These are phyloP conservation scores for Mycena leptocephala DNA, from an alignment of 768 basidiomycete species.

Conservation along the genomic window DNA sequence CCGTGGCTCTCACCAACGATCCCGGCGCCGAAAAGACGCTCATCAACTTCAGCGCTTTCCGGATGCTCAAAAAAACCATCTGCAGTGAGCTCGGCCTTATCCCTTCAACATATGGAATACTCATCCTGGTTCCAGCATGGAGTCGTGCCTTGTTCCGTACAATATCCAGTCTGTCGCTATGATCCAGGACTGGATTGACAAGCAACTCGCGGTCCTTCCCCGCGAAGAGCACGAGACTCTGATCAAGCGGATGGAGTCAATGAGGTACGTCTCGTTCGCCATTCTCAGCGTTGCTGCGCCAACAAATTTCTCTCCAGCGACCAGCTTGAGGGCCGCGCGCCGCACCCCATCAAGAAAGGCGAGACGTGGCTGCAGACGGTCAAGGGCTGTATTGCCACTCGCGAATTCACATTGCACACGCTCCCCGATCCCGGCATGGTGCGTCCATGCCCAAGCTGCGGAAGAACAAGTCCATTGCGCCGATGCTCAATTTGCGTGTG, in stretches of 20 bases:
- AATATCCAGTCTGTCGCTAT: slow-evolving; percentile 51
- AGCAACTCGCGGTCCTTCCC: slow-evolving; percentile 38
- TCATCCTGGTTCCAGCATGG: slow-evolving; percentile 56
- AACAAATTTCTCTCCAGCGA: slow-evolving; percentile 21
- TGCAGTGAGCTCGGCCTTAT: slow-evolving; percentile 50
- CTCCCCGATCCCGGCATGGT: slow-evolving; percentile 12
- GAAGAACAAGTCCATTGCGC: slow-evolving; percentile 30
- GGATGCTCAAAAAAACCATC: slow-evolving; percentile 57
- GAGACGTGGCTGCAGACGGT: slow-evolving; percentile 29
- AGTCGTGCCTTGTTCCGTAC: slow-evolving; percentile 63
- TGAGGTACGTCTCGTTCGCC: slow-evolving; percentile 1
- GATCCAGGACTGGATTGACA: slow-evolving; percentile 58
- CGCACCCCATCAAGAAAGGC: slow-evolving; percentile 27
- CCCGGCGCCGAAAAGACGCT: slow-evolving; percentile 37
- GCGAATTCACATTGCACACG: slow-evolving; percentile 11
- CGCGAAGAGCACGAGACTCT: slow-evolving; percentile 23
- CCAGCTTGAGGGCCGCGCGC: slow-evolving; percentile 22
- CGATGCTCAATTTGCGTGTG: slow-evolving; percentile 23
- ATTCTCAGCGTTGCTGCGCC: not conserved
- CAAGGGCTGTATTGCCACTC: slow-evolving; percentile 10
- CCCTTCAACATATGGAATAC: not conserved
- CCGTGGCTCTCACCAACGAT: slow-evolving; percentile 25
- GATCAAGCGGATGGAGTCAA: slow-evolving; percentile 41
- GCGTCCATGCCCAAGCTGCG: slow-evolving; percentile 11
- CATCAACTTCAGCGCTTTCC: slow-evolving; percentile 58